These are phyloP conservation scores for Hamigera avellanea DNA, from an alignment of 495 filamentous ascomycete genomes.

Conservation along the genomic window DNA sequence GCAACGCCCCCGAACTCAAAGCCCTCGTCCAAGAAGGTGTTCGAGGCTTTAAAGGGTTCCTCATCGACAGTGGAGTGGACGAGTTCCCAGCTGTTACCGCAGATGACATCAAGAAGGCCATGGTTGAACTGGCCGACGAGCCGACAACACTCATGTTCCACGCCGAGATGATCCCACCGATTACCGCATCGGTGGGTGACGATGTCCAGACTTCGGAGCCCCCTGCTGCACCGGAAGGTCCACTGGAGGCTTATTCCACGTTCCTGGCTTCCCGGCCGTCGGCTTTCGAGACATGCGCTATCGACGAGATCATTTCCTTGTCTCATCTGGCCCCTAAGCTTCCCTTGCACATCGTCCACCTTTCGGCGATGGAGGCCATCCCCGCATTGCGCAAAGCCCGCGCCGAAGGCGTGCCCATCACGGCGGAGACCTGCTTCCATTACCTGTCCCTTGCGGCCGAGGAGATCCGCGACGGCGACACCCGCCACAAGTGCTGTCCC, in stretches of 20 bases:
- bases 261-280: constrained; percentile 88
- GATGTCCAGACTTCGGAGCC: constrained; percentile 60
- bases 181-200: constrained; percentile 70
- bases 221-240: constrained; percentile 62
- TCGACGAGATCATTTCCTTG: constrained; percentile 73
- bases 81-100: constrained; percentile 89
- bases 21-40: constrained; percentile 76
- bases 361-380: constrained; percentile 87
- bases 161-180: constrained; percentile 92
- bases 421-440: constrained; percentile 97
- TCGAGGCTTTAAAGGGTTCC: constrained; percentile 92
- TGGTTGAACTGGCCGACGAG: constrained; percentile 63
- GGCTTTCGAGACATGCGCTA: constrained; percentile 83
- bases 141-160: constrained; percentile 96
- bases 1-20: constrained; percentile 71
- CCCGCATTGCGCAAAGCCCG: constrained; percentile 75
- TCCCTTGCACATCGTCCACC: constrained; percentile 86
- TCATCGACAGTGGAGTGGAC: constrained; percentile 93
- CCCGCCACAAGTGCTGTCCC: constrained; percentile 94
- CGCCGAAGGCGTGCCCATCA: constrained; percentile 72
- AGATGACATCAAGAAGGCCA: constrained; percentile 64
- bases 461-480: constrained; percentile 78
- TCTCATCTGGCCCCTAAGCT: constrained; percentile 73
- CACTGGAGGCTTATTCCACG: constrained; percentile 71
- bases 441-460: constrained; percentile 89